Evolutionary conservation across 2,329 filamentous ascomycete genomes (phyloP), one percentile per base, ranked within the genome.

Genomic region (Triangularia setosa): DNA sequence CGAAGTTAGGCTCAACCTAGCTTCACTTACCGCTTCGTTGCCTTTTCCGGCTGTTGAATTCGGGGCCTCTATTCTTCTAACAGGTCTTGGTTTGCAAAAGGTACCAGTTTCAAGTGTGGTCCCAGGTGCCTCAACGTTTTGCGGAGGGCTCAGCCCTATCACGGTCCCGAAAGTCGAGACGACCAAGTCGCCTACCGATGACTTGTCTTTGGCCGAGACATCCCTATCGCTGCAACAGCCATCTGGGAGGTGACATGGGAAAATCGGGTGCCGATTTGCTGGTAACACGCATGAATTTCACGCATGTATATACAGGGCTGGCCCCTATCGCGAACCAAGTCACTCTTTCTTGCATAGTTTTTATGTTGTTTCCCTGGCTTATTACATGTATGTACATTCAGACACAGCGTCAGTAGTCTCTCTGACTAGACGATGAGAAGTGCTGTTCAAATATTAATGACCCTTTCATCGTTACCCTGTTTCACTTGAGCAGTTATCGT

Each of bases 21-120:
- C 16, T 5, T 44, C 60, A 6, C 35, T 67, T 16, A 27, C 57
- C n/a, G 33, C 54, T 18, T 16, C 60, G n/a, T 23, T 67, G 14
- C 63, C 62, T 2, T 55, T 63, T 23, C 61, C 35, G 12, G 53
- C 25, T 9, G 23, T 24, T 55, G 58, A 35, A 14, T 61, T 64
- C 30, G 52, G 58, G 3, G 16, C 33, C 9, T 61, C 58, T n/a
- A 27, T 55, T 3, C 30, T 64, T 14, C 33, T 61, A 18, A 61
- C 62, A 6, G 58, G 58, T 5, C 44, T 64, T 9, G 62, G 62
- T n/a, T n/a, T 64, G 23, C 53, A 44, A 23, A 52, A 44, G 18
- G 18, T 18, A 2, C 33, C 33, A 8, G 48, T 55, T 28, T 12
- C 56, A 4, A 53, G 44, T 18, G 21, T 55, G 6, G 44, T 21